Evolutionary conservation across 1,284 basidiomycete genomes (phyloP).

Genomic region (Ceratobasidium sp.): DNA sequence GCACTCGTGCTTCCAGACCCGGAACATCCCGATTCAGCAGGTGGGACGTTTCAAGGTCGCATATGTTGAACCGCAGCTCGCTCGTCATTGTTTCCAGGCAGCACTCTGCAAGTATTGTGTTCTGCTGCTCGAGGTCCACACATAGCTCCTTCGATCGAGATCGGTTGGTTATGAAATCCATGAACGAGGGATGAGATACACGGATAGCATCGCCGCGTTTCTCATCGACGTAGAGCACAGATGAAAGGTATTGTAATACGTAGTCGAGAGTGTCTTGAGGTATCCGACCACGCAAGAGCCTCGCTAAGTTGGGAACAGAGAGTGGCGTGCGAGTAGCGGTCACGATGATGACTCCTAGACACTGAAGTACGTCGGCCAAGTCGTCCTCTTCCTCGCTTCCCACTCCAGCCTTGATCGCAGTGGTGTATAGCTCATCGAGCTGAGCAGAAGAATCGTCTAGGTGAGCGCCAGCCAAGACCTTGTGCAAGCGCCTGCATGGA

Average conservation of each 20-base stretch:
- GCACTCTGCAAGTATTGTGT: conserved; percentile 19
- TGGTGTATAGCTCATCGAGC: conserved; percentile 17
- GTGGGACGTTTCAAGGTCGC: conserved; percentile 14
- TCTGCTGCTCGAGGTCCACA: conserved; percentile 13
- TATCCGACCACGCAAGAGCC: conserved; percentile 12
- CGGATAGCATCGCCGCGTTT: not conserved
- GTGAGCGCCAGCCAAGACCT: not conserved
- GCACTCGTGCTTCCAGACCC: conserved; percentile 8
- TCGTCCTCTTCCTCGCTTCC: not conserved
- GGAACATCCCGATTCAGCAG: conserved; percentile 19
- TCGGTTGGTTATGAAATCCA: conserved; percentile 32
- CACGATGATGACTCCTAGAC: conserved; percentile 21
- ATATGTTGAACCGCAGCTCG: conserved; percentile 27
- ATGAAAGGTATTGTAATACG: conserved; percentile 20
- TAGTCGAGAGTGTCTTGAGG: not conserved
- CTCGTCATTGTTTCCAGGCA: conserved; percentile 20
- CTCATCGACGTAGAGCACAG: conserved; percentile 34
- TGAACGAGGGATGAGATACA: conserved; percentile 35
- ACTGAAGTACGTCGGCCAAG: not conserved
- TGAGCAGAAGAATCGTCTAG: not conserved
- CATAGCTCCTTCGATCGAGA: conserved; percentile 23
- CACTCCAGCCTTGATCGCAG: conserved; percentile 9
- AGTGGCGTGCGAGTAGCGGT: conserved; percentile 27
- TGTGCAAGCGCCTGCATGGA: not conserved
- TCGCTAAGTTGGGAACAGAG: not conserved